Base-by-base conservation (phyloP, 495 filamentous ascomycete species). In the Penicillium subrubescens region DNA sequence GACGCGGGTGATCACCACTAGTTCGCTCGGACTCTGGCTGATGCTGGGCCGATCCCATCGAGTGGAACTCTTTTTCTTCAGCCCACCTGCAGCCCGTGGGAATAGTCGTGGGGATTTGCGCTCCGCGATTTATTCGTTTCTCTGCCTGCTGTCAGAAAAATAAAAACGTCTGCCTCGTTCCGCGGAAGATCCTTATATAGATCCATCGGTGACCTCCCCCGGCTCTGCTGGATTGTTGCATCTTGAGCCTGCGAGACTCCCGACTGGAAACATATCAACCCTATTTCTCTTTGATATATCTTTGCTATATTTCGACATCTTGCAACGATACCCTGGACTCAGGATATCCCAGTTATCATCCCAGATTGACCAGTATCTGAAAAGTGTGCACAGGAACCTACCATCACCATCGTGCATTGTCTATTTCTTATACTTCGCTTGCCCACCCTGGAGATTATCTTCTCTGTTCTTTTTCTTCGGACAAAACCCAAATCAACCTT, bases 1-100 rank as follows among this genome's bases (percentile, higher is more conserved):
- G 55, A 64, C 50, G 55, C 67, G 64, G 68, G 60, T 70, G 65
- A 68, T 70, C 60, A 64, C 57, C 67, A 63, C 64, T 72, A 70
- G 64, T 68, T 57, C 53, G n/a, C 34, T 29, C 53, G 25, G 53
- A n/a, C 29, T 54, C n/a, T 48, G 44, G 44, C 21, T 11, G 8
- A 21, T 48, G 44, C 19, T 48, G 44, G 43, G 44, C 21, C 44
- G 44, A 48, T 17, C 44, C 21, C 21, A 27, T 48, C 44, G 27
- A 53, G 17, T 27, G 50, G 27, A 17, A 17, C 27, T 54, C 27
- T 54, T 11, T 3, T 34, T 17, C 57, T 61, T 67, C 66, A 68
- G 14, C 29, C 27, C 57, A 65, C 60, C 50, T 67, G 60, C 64
- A 69, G 61, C 51, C 51, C 35, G 31, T 43, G 25, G 39, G 48